These are phyloP conservation scores for Rutidosis leptorrhynchoides DNA, from an alignment of 129 eudicot species.

Conservation along the genomic window DNA sequence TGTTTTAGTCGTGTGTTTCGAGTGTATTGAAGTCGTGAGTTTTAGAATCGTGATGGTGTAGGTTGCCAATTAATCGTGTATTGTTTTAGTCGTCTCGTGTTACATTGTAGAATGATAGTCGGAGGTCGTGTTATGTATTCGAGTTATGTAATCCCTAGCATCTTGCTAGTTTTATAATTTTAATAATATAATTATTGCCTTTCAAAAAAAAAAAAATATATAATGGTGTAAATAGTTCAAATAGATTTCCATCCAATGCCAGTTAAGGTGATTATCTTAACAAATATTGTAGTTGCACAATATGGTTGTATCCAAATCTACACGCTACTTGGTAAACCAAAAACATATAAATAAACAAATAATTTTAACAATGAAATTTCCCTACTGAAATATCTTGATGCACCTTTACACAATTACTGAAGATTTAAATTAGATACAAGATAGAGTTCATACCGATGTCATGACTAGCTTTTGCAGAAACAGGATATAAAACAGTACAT, in stretches of 20 bases:
- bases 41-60: too few species aligned
- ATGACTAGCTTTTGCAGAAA: conserved; percentile 86
- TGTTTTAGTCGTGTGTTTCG: too few species aligned
- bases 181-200: too few species aligned
- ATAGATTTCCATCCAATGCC: not conserved
- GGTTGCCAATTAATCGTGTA: too few species aligned
- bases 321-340: conserved; percentile 1
- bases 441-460: conserved; percentile 55
- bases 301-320: not conserved
- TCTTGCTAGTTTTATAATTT: too few species aligned
- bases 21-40: too few species aligned
- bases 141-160: too few species aligned
- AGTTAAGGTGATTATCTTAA: conserved; percentile 1
- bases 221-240: not conserved
- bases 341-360: not conserved
- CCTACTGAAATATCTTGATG: not conserved
- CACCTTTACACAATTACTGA: not conserved
- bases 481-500: conserved; percentile 76
- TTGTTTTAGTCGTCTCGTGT: too few species aligned
- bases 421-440: not conserved
- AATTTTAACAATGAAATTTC: not conserved
- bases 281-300: conserved; percentile 6
- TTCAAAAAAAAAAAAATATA: too few species aligned
- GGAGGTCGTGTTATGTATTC: too few species aligned
- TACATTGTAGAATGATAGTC: too few species aligned